Evolutionary conservation across 2,329 filamentous ascomycete species (phyloP).

Genomic region (Geosmithia flava): DNA sequence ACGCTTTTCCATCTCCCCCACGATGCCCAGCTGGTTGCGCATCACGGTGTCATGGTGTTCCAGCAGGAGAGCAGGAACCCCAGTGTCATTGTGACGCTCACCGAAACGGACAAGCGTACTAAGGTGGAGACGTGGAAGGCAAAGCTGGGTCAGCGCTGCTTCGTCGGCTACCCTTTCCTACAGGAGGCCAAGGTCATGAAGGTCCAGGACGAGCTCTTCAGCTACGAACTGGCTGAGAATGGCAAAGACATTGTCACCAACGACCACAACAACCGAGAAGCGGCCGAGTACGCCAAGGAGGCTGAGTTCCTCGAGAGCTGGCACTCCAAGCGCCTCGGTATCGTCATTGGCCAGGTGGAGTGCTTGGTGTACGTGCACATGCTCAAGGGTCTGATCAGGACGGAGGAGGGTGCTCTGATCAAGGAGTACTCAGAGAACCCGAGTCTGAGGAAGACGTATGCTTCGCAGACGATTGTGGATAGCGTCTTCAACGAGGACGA

Average conservation of each 20-base stretch:
- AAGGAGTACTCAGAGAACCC: conserved; percentile 86
- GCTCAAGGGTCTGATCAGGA: conserved; percentile 82
- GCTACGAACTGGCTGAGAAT: conserved; percentile 61
- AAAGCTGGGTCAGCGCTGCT: conserved; percentile 75
- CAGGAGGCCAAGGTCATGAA: conserved; percentile 84
- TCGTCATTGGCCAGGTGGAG: conserved; percentile 77
- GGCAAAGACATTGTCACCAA: conserved; percentile 52
- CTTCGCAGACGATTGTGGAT: conserved; percentile 84
- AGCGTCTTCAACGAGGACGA: conserved; percentile 82
- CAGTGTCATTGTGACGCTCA: conserved; percentile 83
- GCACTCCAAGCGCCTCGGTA: conserved; percentile 85
- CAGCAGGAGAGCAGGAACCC: conserved; percentile 93
- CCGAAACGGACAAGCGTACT: conserved; percentile 59
- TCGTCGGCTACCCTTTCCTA: conserved; percentile 89
- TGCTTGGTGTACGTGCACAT: conserved; percentile 87
- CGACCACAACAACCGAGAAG: conserved; percentile 64
- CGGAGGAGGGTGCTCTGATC: conserved; percentile 76
- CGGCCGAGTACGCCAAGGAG: conserved; percentile 75
- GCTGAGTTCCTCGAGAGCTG: conserved; percentile 70
- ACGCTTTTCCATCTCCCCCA: conserved; percentile 79
- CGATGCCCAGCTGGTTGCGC: conserved; percentile 55
- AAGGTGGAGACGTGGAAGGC: conserved; percentile 60
- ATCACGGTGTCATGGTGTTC: conserved; percentile 88
- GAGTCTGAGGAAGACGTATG: conserved; percentile 79
- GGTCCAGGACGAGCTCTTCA: conserved; percentile 88